These are phyloP conservation scores for Fragaria nilgerrensis DNA, from an alignment of 306 rosid species.

Conservation along the genomic window DNA sequence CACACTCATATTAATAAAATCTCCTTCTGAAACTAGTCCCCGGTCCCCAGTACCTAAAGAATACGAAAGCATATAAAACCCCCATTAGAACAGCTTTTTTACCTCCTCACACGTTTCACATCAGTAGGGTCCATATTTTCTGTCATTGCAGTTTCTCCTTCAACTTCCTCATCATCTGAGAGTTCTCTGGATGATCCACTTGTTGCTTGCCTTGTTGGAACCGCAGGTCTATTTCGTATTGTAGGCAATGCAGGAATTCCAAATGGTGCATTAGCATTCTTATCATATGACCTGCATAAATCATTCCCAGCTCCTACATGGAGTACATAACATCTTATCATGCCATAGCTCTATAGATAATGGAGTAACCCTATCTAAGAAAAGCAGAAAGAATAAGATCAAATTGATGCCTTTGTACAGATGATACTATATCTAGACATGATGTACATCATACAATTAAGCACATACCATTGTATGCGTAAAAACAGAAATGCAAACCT, in stretches of 20 bases:
- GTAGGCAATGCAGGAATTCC: constrained; percentile 45
- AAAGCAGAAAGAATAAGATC: not conserved
- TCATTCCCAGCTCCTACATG: constrained; percentile 59
- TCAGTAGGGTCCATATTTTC: constrained; percentile 64
- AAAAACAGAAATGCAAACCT: constrained; percentile 46
- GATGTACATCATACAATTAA: not conserved
- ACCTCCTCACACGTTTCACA: constrained; percentile 92
- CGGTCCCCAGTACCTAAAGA: not conserved
- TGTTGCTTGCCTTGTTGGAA: constrained; percentile 40
- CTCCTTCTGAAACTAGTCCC: not conserved
- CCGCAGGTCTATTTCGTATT: constrained; percentile 40
- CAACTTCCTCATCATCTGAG: constrained; percentile 82
- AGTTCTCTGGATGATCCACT: constrained; percentile 85
- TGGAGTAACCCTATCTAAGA: not conserved
- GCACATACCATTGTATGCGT: not conserved
- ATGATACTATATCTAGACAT: not conserved
- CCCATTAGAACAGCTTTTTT: constrained; percentile 25
- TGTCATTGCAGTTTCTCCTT: constrained; percentile 65
- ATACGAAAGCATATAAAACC: not conserved
- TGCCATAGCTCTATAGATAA: constrained; percentile 5
- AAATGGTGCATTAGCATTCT: constrained; percentile 41
- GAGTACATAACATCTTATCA: constrained; percentile 5
- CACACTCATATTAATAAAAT: not conserved
- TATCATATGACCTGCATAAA: constrained; percentile 54
- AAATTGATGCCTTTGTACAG: not conserved